These are phyloP conservation scores for Lizonia empirigonia DNA, from an alignment of 2,329 filamentous ascomycete genomes.

Conservation along the genomic window DNA sequence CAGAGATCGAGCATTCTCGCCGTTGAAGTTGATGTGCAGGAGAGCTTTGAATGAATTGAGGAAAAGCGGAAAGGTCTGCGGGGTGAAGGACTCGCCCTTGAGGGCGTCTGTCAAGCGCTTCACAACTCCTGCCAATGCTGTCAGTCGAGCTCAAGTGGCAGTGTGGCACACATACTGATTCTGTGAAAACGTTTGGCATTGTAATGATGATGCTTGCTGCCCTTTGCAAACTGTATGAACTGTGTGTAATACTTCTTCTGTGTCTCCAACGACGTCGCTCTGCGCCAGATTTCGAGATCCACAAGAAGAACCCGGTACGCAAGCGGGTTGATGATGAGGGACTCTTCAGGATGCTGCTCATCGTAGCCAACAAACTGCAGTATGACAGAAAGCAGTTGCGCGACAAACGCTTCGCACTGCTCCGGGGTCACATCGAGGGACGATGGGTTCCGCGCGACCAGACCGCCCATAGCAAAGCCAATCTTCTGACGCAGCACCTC, in stretches of 20 bases:
- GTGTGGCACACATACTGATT: constrained; percentile 71
- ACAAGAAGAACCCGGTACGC: constrained; percentile 91
- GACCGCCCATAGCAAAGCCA: constrained; percentile 55
- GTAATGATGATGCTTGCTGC: constrained; percentile 90
- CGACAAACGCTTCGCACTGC: constrained; percentile 58
- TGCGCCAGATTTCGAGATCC: constrained; percentile 91
- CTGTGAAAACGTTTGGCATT: constrained; percentile 84
- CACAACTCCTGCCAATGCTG: constrained; percentile 69
- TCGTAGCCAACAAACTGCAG: constrained; percentile 90
- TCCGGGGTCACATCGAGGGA: constrained; percentile 41
- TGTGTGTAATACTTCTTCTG: constrained; percentile 93
- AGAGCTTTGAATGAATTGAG: constrained; percentile 79
- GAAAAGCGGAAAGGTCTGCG: constrained; percentile 75
- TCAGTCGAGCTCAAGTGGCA: constrained; percentile 24
- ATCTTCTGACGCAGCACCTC: constrained; percentile 84
- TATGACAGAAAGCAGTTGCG: constrained; percentile 73
- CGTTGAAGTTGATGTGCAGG: constrained; percentile 78
- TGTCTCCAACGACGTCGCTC: constrained; percentile 70
- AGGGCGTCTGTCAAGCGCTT: constrained; percentile 88
- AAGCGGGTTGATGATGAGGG: constrained; percentile 93
- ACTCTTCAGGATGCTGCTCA: constrained; percentile 76
- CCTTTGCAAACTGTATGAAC: constrained; percentile 84
- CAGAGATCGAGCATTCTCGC: constrained; percentile 83
- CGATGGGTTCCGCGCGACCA: constrained; percentile 56
- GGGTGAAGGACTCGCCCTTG: constrained; percentile 79